Percentiles rank a stretch among this genome's conserved stretches.
Conservation (phyloP, 1,284 basidiomycete species). For the Malassezia japonica region DNA sequence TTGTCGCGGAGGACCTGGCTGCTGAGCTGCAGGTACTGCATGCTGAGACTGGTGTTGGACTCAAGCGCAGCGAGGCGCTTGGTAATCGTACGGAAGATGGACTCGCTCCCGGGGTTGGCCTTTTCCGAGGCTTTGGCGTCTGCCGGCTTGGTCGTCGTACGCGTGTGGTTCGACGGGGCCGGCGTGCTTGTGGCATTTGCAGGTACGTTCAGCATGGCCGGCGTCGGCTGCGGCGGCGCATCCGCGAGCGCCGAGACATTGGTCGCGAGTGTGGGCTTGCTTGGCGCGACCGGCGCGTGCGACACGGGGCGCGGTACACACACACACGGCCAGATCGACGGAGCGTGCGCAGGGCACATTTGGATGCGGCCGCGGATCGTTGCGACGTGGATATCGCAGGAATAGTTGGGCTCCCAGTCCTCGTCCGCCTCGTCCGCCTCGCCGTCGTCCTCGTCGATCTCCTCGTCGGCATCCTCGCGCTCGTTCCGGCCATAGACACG, state of each 20-base stretch:
- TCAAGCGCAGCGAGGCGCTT: slow-evolving; percentile 79
- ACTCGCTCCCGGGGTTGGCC: slow-evolving; percentile 52
- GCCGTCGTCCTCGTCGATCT: slow-evolving; percentile 57
- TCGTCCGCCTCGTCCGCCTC: slow-evolving; percentile 1
- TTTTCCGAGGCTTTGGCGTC: neutral
- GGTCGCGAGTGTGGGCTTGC: too few species aligned
- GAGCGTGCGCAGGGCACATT: neutral
- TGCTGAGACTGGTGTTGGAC: slow-evolving; percentile 73
- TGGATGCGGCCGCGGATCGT: neutral
- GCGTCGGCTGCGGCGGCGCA: neutral
- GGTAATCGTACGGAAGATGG: slow-evolving; percentile 91
- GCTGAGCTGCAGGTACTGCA: slow-evolving; percentile 83
- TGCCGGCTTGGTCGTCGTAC: neutral
- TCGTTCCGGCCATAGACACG: slow-evolving; percentile 93
- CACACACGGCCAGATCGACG: neutral
- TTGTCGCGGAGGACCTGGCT: slow-evolving; percentile 66
- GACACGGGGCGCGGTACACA: slow-evolving; percentile 1
- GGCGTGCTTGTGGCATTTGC: neutral
- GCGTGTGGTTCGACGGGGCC: neutral
- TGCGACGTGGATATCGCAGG: neutral
- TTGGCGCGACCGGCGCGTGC: too few species aligned
- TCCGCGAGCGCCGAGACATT: too few species aligned
- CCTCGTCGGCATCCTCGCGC: slow-evolving; percentile 70
- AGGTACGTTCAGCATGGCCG: neutral
- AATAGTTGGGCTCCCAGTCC: neutral